Percentiles rank a stretch among this genome's conserved stretches.
phyloP scores from a whole-genome alignment of 2,329 filamentous ascomycete species.

The Penicillium olsonii region DNA sequence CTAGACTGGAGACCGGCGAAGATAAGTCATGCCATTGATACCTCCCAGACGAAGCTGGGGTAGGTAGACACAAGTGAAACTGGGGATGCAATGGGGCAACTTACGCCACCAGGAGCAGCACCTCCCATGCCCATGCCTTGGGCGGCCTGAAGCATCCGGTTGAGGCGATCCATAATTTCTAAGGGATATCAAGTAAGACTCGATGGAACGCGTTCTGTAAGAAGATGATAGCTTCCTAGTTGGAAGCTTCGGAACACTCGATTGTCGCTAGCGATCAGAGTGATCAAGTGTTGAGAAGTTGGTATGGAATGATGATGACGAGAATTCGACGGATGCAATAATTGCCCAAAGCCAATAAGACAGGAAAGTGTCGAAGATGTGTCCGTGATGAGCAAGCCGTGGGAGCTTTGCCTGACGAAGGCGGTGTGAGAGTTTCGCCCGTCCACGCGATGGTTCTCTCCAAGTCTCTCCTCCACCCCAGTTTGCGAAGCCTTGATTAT shows the following conservation, averaged over 20 bases:
- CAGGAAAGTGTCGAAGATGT: constrained; percentile 9
- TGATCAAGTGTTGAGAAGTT: not conserved
- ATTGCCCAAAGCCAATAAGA: constrained; percentile 4
- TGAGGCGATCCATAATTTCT: constrained; percentile 80
- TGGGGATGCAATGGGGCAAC: constrained; percentile 21
- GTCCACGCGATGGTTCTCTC: constrained; percentile 29
- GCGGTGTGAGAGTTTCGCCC: constrained; percentile 29
- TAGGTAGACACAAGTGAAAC: constrained; percentile 5
- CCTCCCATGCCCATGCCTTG: constrained; percentile 57
- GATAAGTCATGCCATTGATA: constrained; percentile 2
- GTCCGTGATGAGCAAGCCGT: constrained; percentile 8
- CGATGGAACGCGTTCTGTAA: constrained; percentile 16
- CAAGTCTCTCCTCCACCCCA: constrained; percentile 26
- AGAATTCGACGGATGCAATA: constrained; percentile 6
- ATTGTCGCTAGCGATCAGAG: constrained; percentile 7
- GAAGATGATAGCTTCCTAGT: constrained; percentile 30
- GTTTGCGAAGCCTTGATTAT: constrained; percentile 19
- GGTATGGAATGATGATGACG: not conserved
- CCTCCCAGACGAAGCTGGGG: constrained; percentile 7
- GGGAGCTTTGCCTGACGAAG: constrained; percentile 31
- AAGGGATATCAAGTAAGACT: constrained; percentile 19
- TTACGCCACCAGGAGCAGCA: constrained; percentile 43
- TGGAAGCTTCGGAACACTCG: constrained; percentile 30
- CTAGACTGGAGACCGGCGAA: not conserved
- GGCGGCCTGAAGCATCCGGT: constrained; percentile 79